Evolutionary conservation across 75 land plant genomes (phyloP).

Genomic region (Selaginella tamariscina): DNA sequence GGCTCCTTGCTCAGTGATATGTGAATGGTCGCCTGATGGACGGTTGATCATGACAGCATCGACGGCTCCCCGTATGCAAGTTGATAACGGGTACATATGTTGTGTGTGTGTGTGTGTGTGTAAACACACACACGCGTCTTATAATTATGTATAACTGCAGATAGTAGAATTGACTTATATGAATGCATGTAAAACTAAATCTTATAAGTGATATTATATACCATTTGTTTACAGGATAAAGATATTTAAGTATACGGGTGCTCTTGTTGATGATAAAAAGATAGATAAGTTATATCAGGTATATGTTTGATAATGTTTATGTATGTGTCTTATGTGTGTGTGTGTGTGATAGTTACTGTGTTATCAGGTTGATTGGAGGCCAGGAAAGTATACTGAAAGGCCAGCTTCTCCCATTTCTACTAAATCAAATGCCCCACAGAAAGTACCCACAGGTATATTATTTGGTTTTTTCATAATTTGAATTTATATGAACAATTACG

Average conservation of each 20-base stretch:
- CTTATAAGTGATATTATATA: no score
- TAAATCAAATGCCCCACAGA: no score
- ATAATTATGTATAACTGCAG: no score
- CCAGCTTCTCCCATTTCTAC: background rate
- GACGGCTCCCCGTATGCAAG: constrained; percentile 93
- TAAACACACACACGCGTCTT: no score
- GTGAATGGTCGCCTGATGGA: constrained; percentile 99
- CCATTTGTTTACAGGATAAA: constrained; percentile 46
- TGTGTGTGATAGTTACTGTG: background rate
- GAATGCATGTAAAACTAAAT: no score
- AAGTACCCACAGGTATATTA: no score
- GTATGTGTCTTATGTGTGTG: background rate
- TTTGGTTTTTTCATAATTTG: no score
- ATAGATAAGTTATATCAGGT: constrained; percentile 89
- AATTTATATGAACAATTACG: background rate
- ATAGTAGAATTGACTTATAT: no score
- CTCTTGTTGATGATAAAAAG: constrained; percentile 63
- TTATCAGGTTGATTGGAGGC: background rate
- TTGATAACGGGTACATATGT: constrained; percentile 78
- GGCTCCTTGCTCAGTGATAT: constrained; percentile 84
- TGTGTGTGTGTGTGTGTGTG: no score
- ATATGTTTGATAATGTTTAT: background rate
- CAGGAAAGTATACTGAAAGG: background rate
- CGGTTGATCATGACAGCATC: constrained; percentile 90
- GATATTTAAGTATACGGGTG: constrained; percentile 73